Evolutionary conservation across 768 basidiomycete species (phyloP).

Genomic region (Lactarius akahatsu): DNA sequence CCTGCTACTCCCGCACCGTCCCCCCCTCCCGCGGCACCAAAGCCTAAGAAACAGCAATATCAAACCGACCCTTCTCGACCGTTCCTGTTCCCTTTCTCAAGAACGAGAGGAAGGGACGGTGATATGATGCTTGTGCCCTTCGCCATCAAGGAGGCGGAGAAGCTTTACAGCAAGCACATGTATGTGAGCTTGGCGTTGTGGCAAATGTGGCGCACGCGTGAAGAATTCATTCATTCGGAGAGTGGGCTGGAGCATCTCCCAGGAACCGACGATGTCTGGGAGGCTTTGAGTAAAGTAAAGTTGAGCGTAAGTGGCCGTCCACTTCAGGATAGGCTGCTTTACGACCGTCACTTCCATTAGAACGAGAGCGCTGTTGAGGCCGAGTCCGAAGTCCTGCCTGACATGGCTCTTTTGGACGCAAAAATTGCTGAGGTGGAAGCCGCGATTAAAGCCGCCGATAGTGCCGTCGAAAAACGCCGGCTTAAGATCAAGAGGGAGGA

Average conservation of each 20-base stretch:
- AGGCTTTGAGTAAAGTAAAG: slow-evolving; percentile 39
- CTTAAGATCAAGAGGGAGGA: slow-evolving; percentile 73
- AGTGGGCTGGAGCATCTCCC: slow-evolving; percentile 85
- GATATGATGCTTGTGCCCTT: slow-evolving; percentile 81
- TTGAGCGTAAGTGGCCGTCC: slow-evolving; percentile 31
- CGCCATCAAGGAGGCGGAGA: slow-evolving; percentile 94
- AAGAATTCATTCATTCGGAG: slow-evolving; percentile 93
- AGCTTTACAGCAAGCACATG: slow-evolving; percentile 86
- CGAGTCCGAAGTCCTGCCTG: slow-evolving; percentile 67
- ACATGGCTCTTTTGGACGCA: slow-evolving; percentile 68
- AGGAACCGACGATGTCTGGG: slow-evolving; percentile 57
- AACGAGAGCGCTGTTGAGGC: slow-evolving; percentile 36
- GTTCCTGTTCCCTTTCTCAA: slow-evolving; percentile 94
- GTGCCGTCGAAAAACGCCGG: slow-evolving; percentile 53
- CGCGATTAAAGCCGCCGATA: slow-evolving; percentile 51
- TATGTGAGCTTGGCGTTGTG: slow-evolving; percentile 82
- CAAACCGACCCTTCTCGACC: slow-evolving; percentile 95
- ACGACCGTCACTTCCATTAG: slow-evolving; percentile 18
- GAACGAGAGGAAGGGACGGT: slow-evolving; percentile 49
- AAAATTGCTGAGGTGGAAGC: slow-evolving; percentile 67
- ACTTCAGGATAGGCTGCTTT: background rate
- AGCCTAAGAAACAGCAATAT: slow-evolving; percentile 97
- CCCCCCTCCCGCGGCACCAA: slow-evolving; percentile 70
- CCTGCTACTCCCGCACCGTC: slow-evolving; percentile 90
- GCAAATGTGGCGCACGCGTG: slow-evolving; percentile 95